Conservation (phyloP, 345 rosid genomes). For the Eucalyptus albens region DNA sequence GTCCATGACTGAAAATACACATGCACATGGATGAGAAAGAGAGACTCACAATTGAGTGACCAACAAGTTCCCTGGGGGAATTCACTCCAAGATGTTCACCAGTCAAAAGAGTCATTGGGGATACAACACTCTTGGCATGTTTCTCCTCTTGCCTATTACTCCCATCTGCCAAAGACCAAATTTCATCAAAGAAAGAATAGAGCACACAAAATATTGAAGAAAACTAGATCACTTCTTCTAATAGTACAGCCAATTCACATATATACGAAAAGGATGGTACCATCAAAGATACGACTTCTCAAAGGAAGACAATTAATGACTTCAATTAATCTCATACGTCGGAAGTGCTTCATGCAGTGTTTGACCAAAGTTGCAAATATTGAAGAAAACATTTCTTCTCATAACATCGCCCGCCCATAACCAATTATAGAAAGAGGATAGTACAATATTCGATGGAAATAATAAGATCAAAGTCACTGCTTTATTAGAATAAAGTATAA, state of each 20-base stretch:
- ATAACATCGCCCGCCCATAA: background rate
- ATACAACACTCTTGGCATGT: conserved; percentile 7
- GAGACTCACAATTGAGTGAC: conserved; percentile 50
- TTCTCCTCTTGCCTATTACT: conserved; percentile 7
- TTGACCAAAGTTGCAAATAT: background rate
- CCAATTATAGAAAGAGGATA: background rate
- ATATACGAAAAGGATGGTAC: background rate
- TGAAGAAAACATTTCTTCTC: background rate
- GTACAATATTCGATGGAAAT: background rate
- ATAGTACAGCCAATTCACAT: background rate
- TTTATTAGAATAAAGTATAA: background rate
- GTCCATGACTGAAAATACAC: background rate
- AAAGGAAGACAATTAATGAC: background rate
- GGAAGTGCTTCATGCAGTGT: background rate
- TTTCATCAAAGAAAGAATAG: background rate
- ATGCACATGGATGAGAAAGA: background rate
- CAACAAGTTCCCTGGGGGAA: conserved; percentile 53
- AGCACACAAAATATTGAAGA: background rate
- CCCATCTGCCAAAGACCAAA: conserved; percentile 14
- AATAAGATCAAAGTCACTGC: background rate
- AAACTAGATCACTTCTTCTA: background rate
- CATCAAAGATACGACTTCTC: background rate
- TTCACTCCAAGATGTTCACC: conserved; percentile 22
- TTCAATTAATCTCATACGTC: background rate
- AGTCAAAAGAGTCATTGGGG: conserved; percentile 3